phyloP scores from a whole-genome alignment of 345 rosid species.

The Eucalyptus rudis region DNA sequence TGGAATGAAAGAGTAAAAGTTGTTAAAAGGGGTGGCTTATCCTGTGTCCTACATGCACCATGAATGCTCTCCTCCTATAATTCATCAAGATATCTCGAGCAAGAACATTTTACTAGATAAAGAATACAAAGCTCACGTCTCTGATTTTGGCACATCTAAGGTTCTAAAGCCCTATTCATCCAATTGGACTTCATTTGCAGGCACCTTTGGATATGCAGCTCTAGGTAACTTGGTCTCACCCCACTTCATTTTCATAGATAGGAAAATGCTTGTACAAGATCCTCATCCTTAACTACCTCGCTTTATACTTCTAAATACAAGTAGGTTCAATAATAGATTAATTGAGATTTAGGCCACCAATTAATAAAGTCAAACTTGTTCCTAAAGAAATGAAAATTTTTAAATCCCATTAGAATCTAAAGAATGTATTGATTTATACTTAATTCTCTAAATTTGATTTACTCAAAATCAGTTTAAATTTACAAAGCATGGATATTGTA shows the following conservation, averaged over 20 bases:
- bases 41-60: neutral
- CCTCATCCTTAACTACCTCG: too few species aligned
- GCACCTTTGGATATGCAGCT: neutral
- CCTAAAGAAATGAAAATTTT: too few species aligned
- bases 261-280: too few species aligned
- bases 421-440: too few species aligned
- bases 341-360: too few species aligned
- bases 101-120: neutral
- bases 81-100: neutral
- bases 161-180: neutral
- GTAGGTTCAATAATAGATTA: too few species aligned
- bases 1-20: slow-evolving; percentile 7
- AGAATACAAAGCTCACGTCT: neutral
- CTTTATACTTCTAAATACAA: too few species aligned
- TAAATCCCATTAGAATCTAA: too few species aligned
- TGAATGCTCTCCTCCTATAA: neutral
- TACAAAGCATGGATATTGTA: too few species aligned
- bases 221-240: neutral
- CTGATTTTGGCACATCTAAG: neutral
- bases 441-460: too few species aligned
- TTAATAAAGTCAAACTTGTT: too few species aligned
- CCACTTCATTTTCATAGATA: neutral
- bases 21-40: neutral
- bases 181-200: neutral
- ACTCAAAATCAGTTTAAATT: too few species aligned